These are phyloP conservation scores for Mycena floridula DNA, from an alignment of 768 basidiomycete species.

Conservation along the genomic window DNA sequence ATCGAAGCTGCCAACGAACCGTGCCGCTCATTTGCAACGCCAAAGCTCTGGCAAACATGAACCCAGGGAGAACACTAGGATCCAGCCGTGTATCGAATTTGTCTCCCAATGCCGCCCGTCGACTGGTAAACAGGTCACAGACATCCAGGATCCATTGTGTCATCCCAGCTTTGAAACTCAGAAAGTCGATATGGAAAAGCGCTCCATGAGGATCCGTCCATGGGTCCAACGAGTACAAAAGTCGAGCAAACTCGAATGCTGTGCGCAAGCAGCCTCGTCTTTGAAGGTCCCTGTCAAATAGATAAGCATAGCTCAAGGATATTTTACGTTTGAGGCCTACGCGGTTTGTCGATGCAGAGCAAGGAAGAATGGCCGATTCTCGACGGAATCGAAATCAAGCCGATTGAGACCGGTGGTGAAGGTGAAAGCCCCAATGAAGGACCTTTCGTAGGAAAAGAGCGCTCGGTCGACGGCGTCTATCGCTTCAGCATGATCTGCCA, in stretches of 20 bases:
- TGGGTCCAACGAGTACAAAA: slow-evolving; percentile 82
- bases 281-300: slow-evolving; percentile 61
- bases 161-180: slow-evolving; percentile 80
- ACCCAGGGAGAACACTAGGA: slow-evolving; percentile 68
- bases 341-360: slow-evolving; percentile 79
- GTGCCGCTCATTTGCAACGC: slow-evolving; percentile 49
- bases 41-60: slow-evolving; percentile 67
- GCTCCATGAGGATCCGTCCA: slow-evolving; percentile 86
- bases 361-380: slow-evolving; percentile 90
- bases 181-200: slow-evolving; percentile 75
- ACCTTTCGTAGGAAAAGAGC: slow-evolving; percentile 87
- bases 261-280: slow-evolving; percentile 88
- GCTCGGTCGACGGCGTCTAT: slow-evolving; percentile 91
- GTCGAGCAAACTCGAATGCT: slow-evolving; percentile 85
- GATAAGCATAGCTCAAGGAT: not conserved
- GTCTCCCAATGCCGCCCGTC: too few relatives aligned
- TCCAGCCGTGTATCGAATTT: slow-evolving; percentile 28
- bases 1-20: slow-evolving; percentile 19
- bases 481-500: slow-evolving; percentile 71
- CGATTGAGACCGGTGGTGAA: slow-evolving; percentile 77
- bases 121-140: too few relatives aligned
- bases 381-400: slow-evolving; percentile 85
- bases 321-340: slow-evolving; percentile 34
- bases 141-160: slow-evolving; percentile 73
- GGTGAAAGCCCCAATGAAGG: slow-evolving; percentile 82